Evolutionary conservation across 306 rosid genomes (phyloP), one percentile per base, ranked within the genome.

Genomic region (Hippophae rhamnoides): DNA sequence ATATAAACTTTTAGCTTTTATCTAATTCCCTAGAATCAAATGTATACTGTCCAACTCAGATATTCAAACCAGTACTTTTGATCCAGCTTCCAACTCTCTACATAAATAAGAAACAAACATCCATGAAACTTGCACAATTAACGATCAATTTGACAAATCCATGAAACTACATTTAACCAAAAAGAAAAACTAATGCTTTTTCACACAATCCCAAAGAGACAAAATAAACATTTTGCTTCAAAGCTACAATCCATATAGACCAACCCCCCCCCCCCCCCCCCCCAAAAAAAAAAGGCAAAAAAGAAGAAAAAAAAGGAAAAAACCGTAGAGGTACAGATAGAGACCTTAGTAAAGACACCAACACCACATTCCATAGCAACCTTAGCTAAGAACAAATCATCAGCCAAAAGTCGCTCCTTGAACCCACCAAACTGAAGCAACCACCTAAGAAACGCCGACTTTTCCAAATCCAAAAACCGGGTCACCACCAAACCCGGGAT

Each of bases 281-380:
- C 40, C 10, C 1, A 3, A 5, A 49, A 0, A 23, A 13, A 43
- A 5, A 49, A 27, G 58, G 12, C 13, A 18, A 13, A 26, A 42
- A 10, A 11, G 13, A 49, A 3, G 47, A 42, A 23, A 14, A 47
- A 52, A n/a, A 6, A 3, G 5, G 51, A 51, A 44, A 38, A 42
- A 47, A 3, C 45, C 9, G 41, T 18, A 18, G 23, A 18, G 23
- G 23, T 18, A 18, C 23, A 18, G 23, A 1, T 18, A 18, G 23
- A 18, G 59, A 92, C 96, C 98, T 92, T 92, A 23, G 98, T 86
- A 70, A 87, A 87, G 71, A 92, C 57, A 43, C 98, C 98, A 65
- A 92, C 98, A 43, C 98, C 96, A 57, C 98, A 92, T 58, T 92
- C 98, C 72, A 92, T 76, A n/a, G 3, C 77, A 10, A 92, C 66